Base-by-base conservation (phyloP, 352 stramenopile species). In the Globisporangium solare region DNA sequence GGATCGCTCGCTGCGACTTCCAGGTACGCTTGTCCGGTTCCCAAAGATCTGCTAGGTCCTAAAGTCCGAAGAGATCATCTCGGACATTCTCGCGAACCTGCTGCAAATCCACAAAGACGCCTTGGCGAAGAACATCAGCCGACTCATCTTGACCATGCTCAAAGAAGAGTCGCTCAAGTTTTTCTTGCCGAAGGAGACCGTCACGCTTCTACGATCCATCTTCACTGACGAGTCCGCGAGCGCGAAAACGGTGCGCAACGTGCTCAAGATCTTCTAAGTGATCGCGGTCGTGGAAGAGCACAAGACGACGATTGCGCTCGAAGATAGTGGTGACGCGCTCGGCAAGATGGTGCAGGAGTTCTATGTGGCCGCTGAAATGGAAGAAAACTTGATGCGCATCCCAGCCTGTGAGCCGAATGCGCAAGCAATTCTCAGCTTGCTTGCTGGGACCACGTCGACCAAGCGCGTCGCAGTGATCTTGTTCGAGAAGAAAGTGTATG, bases 91-190 rank as follows among this genome's bases (percentile, higher is more conserved):
- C 0, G 87, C 78, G 0, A 67, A 70, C 3, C 43, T 91, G 21
- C 47, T 92, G 10, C 79, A 92, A 50, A 71, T 87, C 3, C 74
- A 88, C 39, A 70, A 62, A 14, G 67, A 75, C 21, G 58, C 54
- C 0, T 22, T 89, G 7, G 72, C 69, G 2, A 92, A 92, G 58
- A 91, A 92, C 51, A 67, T 74, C 3, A 85, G 68, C 37, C 71
- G 83, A 0, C 58, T 91, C 5, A 64, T 92, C 12, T 42, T 86
- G 17, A 63, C 66, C 10, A 70, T 92, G 60, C 70, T 92, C 3
- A 62, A 76, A 14, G 79, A 92, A 37, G 80, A 92, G 41, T 86
- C 83, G 6, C 69, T 92, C 37, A 86, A 86, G 58, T 89, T 92
- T 37, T 92, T 92, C 49, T 51, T 92, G 13, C 83, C 79, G 0